These are phyloP conservation scores for Corinectria fuckeliana DNA, from an alignment of 2,329 filamentous ascomycete species.

Conservation along the genomic window DNA sequence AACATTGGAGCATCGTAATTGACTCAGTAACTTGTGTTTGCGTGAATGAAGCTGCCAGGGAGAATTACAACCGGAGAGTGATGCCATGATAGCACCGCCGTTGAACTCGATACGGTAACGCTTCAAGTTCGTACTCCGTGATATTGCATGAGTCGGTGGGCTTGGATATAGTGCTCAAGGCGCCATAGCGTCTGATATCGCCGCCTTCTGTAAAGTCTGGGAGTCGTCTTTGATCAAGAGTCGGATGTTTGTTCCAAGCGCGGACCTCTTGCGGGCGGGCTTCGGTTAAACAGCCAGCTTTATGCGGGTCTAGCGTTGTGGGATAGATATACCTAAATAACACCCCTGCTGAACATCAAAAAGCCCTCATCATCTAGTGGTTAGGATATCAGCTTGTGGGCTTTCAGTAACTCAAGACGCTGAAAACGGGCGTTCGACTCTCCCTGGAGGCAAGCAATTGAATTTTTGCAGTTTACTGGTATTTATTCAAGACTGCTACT, in stretches of 20 bases:
- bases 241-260: too few species aligned
- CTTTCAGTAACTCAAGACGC: not conserved
- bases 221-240: too few species aligned
- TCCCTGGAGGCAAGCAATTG: constrained; percentile 25
- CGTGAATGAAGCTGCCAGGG: not conserved
- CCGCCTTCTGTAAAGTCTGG: too few species aligned
- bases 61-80: not conserved
- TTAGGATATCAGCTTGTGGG: constrained; percentile 22
- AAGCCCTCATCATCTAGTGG: constrained; percentile 13
- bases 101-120: not conserved
- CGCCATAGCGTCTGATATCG: not conserved
- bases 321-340: not conserved
- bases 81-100: not conserved
- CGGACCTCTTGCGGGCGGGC: too few species aligned
- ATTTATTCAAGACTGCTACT: not conserved
- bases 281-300: not conserved
- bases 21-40: not conserved
- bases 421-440: constrained; percentile 23
- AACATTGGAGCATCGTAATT: not conserved
- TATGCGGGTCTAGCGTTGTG: not conserved
- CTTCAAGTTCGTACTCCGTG: too few species aligned
- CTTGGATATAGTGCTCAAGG: not conserved
- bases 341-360: not conserved
- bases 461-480: constrained; percentile 1
- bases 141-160: too few species aligned